Evolutionary conservation across 2,329 filamentous ascomycete species (phyloP), one percentile per base, ranked within the genome.

Genomic region (Alternaria sp.): DNA sequence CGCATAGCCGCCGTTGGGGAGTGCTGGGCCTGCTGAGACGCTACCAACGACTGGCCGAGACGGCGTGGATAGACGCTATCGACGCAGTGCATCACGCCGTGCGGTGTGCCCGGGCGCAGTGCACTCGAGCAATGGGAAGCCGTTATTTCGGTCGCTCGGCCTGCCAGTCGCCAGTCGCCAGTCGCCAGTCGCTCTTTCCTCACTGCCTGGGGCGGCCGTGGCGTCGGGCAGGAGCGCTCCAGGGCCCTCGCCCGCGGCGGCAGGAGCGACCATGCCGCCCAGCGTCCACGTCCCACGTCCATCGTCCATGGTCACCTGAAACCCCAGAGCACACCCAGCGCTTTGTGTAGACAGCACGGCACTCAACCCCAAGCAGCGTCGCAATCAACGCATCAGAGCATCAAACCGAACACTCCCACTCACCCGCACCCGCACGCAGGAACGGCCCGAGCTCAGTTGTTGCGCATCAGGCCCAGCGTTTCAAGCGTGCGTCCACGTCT

Each of bases 1-100:
- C 51, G 59, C 65, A 56, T 70, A 70, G 66, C 65, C 67, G 69
- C 69, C 67, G 67, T 69, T 65, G 59, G 64, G 50, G 33, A 60
- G 49, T 51, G 33, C 40, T 42, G 64, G 50, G 33, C 59, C 51
- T 52, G 33, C 40, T 42, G 45, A 40, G 55, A 49, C 54, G 60
- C 58, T 61, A 56, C 63, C 51, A 70, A 67, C 57, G 65, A 70
- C 36, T 69, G 70, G 69, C 58, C 56, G 51, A 56, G 39, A 61
- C 14, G 29, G 36, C 44, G 51, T 57, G 56, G 26, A 63, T 62
- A 71, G 68, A 70, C 70, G 69, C 70, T 70, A 64, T 66, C 53
- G 61, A 49, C 41, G 46, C 60, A 56, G 63, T 65, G 60, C 57
- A 61, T 61, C 54, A 56, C 52, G 63, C 64, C 37, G 64, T 70